phyloP scores from a whole-genome alignment of 2,329 filamentous ascomycete species.

The Colletotrichum paranaense region DNA sequence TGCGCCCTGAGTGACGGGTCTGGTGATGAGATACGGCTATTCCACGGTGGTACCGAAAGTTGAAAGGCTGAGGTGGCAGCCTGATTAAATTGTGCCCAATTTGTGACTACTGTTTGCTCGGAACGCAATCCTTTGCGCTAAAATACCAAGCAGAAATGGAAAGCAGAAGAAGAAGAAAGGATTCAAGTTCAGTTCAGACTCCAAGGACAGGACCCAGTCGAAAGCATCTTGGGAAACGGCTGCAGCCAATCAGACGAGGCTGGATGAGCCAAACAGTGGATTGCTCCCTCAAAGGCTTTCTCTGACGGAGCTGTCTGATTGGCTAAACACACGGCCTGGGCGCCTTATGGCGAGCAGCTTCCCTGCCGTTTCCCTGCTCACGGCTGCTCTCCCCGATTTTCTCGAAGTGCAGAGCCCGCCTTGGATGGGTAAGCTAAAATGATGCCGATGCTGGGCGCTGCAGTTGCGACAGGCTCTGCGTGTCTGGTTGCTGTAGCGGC shows the following conservation, averaged over 20 bases:
- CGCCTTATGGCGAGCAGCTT: slow-evolving; percentile 15
- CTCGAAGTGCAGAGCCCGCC: not conserved
- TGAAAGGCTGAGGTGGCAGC: no score
- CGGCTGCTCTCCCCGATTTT: not conserved
- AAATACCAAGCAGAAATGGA: not conserved
- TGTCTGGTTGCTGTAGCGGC: not conserved
- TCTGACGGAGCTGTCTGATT: slow-evolving; percentile 20
- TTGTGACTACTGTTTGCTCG: not conserved
- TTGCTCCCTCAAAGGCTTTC: not conserved
- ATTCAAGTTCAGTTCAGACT: not conserved
- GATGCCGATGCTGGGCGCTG: slow-evolving; percentile 27
- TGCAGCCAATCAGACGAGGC: slow-evolving; percentile 11
- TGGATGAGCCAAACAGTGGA: slow-evolving; percentile 11
- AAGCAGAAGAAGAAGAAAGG: not conserved
- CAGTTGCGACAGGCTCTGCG: not conserved
- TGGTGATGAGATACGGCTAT: not conserved
- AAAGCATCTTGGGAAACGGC: not conserved
- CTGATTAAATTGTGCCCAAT: not conserved
- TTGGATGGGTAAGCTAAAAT: not conserved
- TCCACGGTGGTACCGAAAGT: not conserved
- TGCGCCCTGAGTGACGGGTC: not conserved
- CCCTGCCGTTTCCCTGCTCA: slow-evolving; percentile 7
- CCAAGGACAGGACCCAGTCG: slow-evolving; percentile 2
- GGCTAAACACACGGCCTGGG: not conserved
- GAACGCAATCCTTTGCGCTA: not conserved